Percentiles rank a stretch among this genome's conserved stretches.
phyloP scores from a whole-genome alignment of 2,329 filamentous ascomycete species.

The Epichloe baconii region DNA sequence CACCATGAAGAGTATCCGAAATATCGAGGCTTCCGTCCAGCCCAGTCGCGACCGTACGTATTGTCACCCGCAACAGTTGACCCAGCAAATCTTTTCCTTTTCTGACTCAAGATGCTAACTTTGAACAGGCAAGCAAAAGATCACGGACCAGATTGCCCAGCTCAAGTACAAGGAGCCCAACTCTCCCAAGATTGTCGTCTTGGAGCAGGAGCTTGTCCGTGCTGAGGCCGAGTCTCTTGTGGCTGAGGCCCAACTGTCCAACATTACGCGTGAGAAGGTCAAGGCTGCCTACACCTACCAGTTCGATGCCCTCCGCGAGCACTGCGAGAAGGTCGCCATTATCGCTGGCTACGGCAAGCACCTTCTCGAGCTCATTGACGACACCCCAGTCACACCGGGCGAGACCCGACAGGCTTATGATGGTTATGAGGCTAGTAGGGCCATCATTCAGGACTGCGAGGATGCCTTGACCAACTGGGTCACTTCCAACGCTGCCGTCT shows the following conservation, averaged over 20 bases:
- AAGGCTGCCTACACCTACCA: slow-evolving; percentile 98
- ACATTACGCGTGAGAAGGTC: slow-evolving; percentile 98
- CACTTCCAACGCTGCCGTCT: slow-evolving; percentile 74
- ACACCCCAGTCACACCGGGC: slow-evolving; percentile 90
- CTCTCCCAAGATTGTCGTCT: slow-evolving; percentile 91
- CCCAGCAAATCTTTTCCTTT: background rate
- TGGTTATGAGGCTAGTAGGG: slow-evolving; percentile 96
- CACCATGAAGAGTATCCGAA: slow-evolving; percentile 98
- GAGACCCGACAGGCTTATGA: slow-evolving; percentile 95
- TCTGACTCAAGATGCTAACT: background rate
- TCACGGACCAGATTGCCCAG: slow-evolving; percentile 95
- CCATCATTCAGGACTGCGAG: slow-evolving; percentile 98
- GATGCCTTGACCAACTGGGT: slow-evolving; percentile 97
- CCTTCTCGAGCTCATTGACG: slow-evolving; percentile 90
- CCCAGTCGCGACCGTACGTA: slow-evolving; percentile 85
- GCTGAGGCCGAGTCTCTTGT: slow-evolving; percentile 98
- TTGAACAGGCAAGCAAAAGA: slow-evolving; percentile 86
- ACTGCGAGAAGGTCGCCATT: slow-evolving; percentile 95
- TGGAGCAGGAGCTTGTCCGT: slow-evolving; percentile 96
- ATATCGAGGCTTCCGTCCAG: slow-evolving; percentile 97
- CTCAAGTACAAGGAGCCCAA: slow-evolving; percentile 99
- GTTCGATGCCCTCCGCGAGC: slow-evolving; percentile 92
- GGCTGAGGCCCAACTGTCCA: slow-evolving; percentile 93
- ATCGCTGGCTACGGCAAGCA: slow-evolving; percentile 98
- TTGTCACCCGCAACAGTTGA: no score